A percentile compares a stretch with the other conserved stretches of the same genome.
Conservation (phyloP, 495 filamentous ascomycete genomes). For the Umbilicaria muhlenbergii region DNA sequence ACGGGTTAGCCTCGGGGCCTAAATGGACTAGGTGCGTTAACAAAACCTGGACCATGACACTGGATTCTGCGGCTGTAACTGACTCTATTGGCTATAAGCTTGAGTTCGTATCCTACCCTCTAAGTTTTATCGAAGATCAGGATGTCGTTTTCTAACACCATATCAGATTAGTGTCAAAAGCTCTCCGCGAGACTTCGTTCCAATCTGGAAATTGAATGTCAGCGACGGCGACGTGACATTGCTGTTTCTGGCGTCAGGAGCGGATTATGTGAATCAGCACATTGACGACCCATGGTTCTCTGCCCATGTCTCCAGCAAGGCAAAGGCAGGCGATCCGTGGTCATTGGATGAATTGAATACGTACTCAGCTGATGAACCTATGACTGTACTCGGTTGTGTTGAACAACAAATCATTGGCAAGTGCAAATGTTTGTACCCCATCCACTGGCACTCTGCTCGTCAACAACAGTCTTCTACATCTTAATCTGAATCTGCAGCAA, state of each 20-base stretch:
- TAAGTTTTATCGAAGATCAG: background rate
- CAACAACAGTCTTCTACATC: background rate
- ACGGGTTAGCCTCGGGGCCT: too few species aligned
- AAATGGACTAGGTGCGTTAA: too few species aligned
- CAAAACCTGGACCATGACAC: too few species aligned
- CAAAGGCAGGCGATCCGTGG: too few species aligned
- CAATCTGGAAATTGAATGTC: constrained; percentile 4
- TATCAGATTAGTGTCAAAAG: too few species aligned
- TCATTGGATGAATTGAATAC: too few species aligned
- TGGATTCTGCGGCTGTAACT: too few species aligned
- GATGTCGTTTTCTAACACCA: background rate
- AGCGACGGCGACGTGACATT: constrained; percentile 13
- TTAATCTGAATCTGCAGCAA: background rate
- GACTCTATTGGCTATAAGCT: too few species aligned
- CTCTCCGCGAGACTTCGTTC: background rate
- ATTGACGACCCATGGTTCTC: constrained; percentile 11
- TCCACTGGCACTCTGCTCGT: background rate
- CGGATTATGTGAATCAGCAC: background rate
- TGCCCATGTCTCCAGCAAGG: too few species aligned
- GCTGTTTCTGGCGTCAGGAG: constrained; percentile 2
- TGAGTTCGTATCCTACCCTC: too few species aligned
- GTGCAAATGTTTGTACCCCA: background rate
- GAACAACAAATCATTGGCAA: constrained; percentile 2
- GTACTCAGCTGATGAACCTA: background rate
- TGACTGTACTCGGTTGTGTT: constrained; percentile 9